phyloP scores from a whole-genome alignment of 768 basidiomycete genomes.

The Lentinula aciculospora region DNA sequence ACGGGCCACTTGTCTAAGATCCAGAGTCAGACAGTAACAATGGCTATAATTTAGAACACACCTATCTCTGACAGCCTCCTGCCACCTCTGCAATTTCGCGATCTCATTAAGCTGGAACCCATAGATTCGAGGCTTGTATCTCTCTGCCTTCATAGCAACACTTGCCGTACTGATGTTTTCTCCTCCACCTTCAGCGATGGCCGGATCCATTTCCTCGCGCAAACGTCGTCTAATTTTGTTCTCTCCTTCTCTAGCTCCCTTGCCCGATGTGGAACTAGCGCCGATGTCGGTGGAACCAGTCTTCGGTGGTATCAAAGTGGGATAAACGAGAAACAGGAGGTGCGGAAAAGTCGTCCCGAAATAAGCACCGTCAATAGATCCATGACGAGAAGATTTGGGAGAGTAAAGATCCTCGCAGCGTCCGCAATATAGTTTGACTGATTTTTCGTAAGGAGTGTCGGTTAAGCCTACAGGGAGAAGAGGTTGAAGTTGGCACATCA shows the following conservation, averaged over 20 bases:
- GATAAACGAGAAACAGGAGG: constrained; percentile 95
- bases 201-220: constrained; percentile 51
- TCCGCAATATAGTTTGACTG: constrained; percentile 97
- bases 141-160: constrained; percentile 84
- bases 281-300: constrained; percentile 32
- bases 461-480: constrained; percentile 96
- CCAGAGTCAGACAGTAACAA: constrained; percentile 6
- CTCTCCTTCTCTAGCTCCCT: constrained; percentile 12
- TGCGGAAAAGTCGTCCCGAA: constrained; percentile 99
- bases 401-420: constrained; percentile 98
- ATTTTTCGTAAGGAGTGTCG: constrained; percentile 97
- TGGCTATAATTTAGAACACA: constrained; percentile 25
- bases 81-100: constrained; percentile 93
- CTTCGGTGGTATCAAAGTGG: constrained; percentile 86
- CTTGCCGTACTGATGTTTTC: constrained; percentile 73
- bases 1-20: constrained; percentile 38
- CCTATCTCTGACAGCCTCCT: constrained; percentile 89
- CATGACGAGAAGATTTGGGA: constrained; percentile 95
- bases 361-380: constrained; percentile 96
- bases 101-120: constrained; percentile 95
- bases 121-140: constrained; percentile 91
- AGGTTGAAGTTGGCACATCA: constrained; percentile 90
- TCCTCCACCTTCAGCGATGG: constrained; percentile 49
- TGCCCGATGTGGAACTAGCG: constrained; percentile 10
- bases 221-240: constrained; percentile 32